These are phyloP conservation scores for Epithele typhae DNA, from an alignment of 768 basidiomycete genomes.

Conservation along the genomic window DNA sequence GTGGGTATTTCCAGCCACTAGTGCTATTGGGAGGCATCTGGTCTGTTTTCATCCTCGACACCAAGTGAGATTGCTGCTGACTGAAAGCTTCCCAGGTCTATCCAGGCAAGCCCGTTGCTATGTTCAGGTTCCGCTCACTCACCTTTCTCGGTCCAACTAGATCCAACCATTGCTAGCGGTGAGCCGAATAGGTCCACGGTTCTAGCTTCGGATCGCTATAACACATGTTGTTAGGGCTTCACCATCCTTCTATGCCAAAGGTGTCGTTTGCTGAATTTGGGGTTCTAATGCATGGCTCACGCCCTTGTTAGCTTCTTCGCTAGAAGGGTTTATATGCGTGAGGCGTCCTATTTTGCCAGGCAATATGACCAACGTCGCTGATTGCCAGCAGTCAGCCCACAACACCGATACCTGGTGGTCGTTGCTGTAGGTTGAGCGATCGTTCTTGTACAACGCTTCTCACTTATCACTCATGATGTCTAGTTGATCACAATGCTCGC, in stretches of 20 bases:
- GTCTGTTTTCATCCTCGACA: too few relatives aligned
- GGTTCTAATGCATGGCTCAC: too few relatives aligned
- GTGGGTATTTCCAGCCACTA: neutral
- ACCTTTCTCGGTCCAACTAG: neutral
- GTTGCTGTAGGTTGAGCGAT: neutral
- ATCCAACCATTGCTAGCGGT: neutral
- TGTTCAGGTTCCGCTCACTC: too few relatives aligned
- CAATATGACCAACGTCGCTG: neutral
- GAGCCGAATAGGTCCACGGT: neutral
- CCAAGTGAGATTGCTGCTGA: too few relatives aligned
- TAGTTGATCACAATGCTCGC: too few relatives aligned
- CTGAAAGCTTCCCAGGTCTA: conserved; percentile 1
- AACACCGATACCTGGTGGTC: neutral
- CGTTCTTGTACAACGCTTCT: neutral
- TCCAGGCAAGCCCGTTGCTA: neutral
- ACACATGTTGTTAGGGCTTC: too few relatives aligned
- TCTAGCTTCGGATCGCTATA: too few relatives aligned
- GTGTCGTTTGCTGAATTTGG: too few relatives aligned
- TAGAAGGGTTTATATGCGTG: neutral
- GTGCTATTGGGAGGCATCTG: neutral
- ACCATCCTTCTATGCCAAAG: neutral
- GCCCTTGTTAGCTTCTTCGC: neutral
- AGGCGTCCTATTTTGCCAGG: neutral
- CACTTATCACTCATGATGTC: neutral
- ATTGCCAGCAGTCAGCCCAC: neutral